Base-by-base conservation (phyloP, 78 protist genomes). In the Speleostelium caveatum region DNA sequence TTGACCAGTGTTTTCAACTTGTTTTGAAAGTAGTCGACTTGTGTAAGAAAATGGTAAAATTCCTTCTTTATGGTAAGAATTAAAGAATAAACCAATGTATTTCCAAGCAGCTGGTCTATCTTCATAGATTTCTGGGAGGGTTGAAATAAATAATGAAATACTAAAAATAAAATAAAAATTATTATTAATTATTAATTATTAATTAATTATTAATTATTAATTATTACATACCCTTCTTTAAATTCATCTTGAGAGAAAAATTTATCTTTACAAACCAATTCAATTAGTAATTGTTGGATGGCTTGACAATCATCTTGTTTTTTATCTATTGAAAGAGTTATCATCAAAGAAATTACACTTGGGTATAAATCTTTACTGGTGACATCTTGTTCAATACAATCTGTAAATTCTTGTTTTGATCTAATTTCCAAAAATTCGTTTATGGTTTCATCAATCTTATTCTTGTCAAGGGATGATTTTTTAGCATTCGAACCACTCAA, bases 21-120 rank as follows among this genome's bases (percentile, higher is more conserved):
- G 78, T 5, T 55, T 65, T 0, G 71, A n/a, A 28, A 83, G 76
- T 26, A 39, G 19, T 5, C 19, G 14, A 7, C 71, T 19, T 36
- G 69, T 14, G 26, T 21, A 30, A 35, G 53, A 49, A 0, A 83
- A 14, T 21, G 91, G 33, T 1, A 80, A 19, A 1, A 80, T 24
- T 30, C 53, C 26, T 19, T 24, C 32, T 1, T 2, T 21, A 30
- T 63, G 62, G 14, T 56, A 59, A 30, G 22, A 24, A 58, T 56
- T 69, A n/a, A 41, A 55, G 17, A 69, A 8, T 24, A 38, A 30
- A 12, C 72, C 91, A 22, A 69, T 24, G 21, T 68, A n/a, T 32
- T 83, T 63, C 17, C 16, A 69, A 24, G 91, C 91, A 4, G 63
- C 33, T 69, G 91, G 91, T 68, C 91, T 73, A 60, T 83, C 91